Conservation (phyloP, 129 eudicot genomes). For the Saposhnikovia divaricata region DNA sequence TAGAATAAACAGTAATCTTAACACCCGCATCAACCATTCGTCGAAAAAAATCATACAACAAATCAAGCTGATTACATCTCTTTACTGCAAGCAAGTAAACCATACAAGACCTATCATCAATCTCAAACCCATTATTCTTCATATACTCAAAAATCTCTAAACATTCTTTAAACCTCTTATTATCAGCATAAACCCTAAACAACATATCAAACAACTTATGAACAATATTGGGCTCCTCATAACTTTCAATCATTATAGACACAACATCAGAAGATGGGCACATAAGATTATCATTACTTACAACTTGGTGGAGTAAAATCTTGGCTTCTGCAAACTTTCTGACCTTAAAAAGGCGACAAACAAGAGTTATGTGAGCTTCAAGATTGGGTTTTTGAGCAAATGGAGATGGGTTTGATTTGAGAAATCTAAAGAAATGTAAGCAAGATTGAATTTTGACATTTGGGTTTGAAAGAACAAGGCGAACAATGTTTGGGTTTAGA, state of each 20-base stretch:
- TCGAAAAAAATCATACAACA: slow-evolving; percentile 33
- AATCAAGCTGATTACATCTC: slow-evolving; percentile 31
- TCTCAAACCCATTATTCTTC: slow-evolving; percentile 46
- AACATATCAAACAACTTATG: slow-evolving; percentile 61
- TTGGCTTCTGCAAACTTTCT: slow-evolving; percentile 49
- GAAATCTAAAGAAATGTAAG: slow-evolving; percentile 54
- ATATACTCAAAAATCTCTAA: slow-evolving; percentile 55
- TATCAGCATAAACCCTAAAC: slow-evolving; percentile 76
- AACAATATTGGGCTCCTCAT: slow-evolving; percentile 19
- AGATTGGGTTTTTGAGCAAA: slow-evolving; percentile 33
- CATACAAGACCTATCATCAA: slow-evolving; percentile 88
- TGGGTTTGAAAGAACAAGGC: slow-evolving; percentile 66
- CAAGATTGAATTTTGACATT: slow-evolving; percentile 45
- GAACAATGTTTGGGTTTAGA: slow-evolving; percentile 38
- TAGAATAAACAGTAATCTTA: slow-evolving; percentile 52
- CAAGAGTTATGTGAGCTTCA: slow-evolving; percentile 40
- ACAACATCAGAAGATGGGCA: slow-evolving; percentile 35
- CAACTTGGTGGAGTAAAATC: slow-evolving; percentile 37
- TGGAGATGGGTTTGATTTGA: slow-evolving; percentile 23
- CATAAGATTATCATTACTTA: slow-evolving; percentile 24
- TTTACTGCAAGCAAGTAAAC: slow-evolving; percentile 67
- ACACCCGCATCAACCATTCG: slow-evolving; percentile 63
- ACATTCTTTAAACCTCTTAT: slow-evolving; percentile 44
- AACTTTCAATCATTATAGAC: slow-evolving; percentile 31
- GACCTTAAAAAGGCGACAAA: slow-evolving; percentile 45